These are phyloP conservation scores for Solanum hybrid DNA, from an alignment of 305 asterid species.

Conservation along the genomic window DNA sequence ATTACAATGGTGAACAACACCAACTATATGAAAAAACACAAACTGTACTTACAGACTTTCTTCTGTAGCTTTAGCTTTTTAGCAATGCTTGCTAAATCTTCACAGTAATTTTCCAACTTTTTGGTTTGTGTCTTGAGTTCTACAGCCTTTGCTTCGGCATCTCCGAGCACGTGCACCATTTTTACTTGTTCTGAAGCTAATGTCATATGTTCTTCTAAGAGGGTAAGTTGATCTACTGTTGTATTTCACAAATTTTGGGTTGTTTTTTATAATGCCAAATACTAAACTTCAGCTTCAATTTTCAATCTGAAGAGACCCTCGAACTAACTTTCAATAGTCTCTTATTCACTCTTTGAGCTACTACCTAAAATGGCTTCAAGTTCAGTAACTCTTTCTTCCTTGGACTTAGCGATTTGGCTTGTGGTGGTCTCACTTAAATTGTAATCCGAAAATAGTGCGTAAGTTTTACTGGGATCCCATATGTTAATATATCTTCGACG, in stretches of 20 bases:
- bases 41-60: constrained; percentile 39
- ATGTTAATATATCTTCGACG: no score
- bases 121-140: constrained; percentile 32
- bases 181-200: constrained; percentile 35
- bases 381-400: constrained; percentile 18
- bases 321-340: constrained; percentile 20
- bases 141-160: constrained; percentile 37
- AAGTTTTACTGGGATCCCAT: no score
- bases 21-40: constrained; percentile 42
- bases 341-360: constrained; percentile 15
- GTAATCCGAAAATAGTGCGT: no score
- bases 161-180: constrained; percentile 40
- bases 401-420: neutral
- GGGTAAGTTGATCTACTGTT: constrained; percentile 35
- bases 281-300: constrained; percentile 65
- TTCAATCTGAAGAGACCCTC: constrained; percentile 47
- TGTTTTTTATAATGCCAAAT: constrained; percentile 30
- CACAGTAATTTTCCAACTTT: constrained; percentile 34
- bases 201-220: constrained; percentile 40
- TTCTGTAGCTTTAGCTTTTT: constrained; percentile 38
- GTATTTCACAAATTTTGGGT: constrained; percentile 31
- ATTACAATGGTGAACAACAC: constrained; percentile 23
- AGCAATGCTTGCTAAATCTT: constrained; percentile 29
- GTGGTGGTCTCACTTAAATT: no score
- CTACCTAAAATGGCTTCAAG: constrained; percentile 13